These are phyloP conservation scores for Lotmaria passim DNA, from an alignment of 208 protist genomes.

Conservation along the genomic window DNA sequence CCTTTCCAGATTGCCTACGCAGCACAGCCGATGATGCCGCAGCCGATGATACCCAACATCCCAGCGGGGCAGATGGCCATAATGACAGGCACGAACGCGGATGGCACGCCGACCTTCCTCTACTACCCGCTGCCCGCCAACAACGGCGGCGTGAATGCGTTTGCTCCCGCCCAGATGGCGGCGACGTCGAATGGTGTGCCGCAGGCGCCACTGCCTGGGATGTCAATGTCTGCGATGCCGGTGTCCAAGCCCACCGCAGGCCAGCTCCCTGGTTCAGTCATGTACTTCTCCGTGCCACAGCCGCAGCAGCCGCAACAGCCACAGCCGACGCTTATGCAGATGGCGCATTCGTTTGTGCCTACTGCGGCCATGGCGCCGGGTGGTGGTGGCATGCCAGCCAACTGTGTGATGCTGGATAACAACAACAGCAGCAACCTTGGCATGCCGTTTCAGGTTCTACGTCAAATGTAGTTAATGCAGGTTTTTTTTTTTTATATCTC, in stretches of 20 bases:
- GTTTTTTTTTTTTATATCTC: not conserved
- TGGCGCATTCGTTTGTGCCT: not conserved
- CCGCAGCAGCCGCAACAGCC: not conserved
- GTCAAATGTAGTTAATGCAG: not conserved
- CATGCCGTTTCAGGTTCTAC: slow-evolving; percentile 24
- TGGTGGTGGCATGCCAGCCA: not conserved
- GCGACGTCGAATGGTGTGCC: not conserved
- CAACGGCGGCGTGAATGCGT: not conserved
- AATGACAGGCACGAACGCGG: not conserved
- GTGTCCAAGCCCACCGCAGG: not conserved
- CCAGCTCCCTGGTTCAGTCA: not conserved
- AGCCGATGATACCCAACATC: not conserved
- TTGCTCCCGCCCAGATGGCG: slow-evolving; percentile 1
- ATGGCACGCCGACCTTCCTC: slow-evolving; percentile 19
- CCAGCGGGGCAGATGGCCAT: not conserved
- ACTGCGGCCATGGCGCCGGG: not conserved
- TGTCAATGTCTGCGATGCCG: not conserved
- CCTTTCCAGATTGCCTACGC: not conserved
- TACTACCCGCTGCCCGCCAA: slow-evolving; percentile 26
- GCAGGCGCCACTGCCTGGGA: not conserved
- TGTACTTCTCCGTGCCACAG: slow-evolving; percentile 16
- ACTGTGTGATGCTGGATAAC: slow-evolving; percentile 15
- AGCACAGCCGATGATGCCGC: slow-evolving; percentile 1
- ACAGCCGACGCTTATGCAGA: slow-evolving; percentile 2
- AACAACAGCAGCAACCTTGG: slow-evolving; percentile 16